A percentile compares a stretch with the other conserved stretches of the same genome.
These are phyloP conservation scores for Penicillium mononematosum DNA, from an alignment of 495 filamentous ascomycete species.

Conservation along the genomic window DNA sequence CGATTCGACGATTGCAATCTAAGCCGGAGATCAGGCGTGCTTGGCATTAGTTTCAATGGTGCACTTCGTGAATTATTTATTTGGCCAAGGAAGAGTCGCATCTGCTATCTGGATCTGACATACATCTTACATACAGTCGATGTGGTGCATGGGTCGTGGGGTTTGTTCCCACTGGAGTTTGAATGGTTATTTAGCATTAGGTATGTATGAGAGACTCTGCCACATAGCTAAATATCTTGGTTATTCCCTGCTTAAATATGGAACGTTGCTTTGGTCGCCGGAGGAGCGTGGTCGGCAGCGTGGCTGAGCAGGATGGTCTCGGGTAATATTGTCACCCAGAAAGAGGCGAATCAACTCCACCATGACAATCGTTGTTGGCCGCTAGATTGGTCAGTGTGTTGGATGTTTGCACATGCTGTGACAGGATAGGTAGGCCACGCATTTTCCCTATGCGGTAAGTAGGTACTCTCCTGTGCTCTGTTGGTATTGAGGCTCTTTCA, in stretches of 20 bases:
- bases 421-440: neutral
- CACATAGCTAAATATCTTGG: neutral
- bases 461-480: neutral
- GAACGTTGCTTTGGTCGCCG: neutral
- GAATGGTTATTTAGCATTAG: neutral
- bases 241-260: neutral
- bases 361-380: neutral
- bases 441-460: neutral
- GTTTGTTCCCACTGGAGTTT: neutral
- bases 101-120: conserved; percentile 3
- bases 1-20: conserved; percentile 16
- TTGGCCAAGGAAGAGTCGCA: neutral
- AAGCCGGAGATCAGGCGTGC: conserved; percentile 5
- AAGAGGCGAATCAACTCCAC: neutral
- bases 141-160: neutral
- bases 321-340: conserved; percentile 1
- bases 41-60: neutral
- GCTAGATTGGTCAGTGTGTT: neutral
- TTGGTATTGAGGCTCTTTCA: neutral
- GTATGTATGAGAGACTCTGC: neutral
- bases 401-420: conserved; percentile 2
- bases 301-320: conserved; percentile 4
- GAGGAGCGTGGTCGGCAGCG: neutral
- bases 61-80: neutral
- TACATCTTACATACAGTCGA: neutral